A percentile compares a stretch with the other conserved stretches of the same genome.
These are phyloP conservation scores for Aspergillus spinulosporus DNA, from an alignment of 2,329 filamentous ascomycete genomes.

Conservation along the genomic window DNA sequence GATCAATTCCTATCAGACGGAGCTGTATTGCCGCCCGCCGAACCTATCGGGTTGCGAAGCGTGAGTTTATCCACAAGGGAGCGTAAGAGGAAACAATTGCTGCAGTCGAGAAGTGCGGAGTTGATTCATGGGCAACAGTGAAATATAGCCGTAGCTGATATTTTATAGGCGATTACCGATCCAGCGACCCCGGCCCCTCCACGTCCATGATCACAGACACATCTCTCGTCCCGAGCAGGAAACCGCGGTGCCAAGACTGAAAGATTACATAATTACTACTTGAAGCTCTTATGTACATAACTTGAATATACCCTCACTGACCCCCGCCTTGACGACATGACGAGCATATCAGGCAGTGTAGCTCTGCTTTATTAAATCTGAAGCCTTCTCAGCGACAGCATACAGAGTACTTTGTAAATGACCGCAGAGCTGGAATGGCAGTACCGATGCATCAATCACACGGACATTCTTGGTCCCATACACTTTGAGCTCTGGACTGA, in stretches of 20 bases:
- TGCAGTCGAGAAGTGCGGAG: neutral
- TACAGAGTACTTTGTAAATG: constrained; percentile 20
- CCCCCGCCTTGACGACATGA: too few species aligned
- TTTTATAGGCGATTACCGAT: too few species aligned
- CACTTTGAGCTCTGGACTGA: constrained; percentile 3
- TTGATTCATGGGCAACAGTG: neutral
- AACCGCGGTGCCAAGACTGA: neutral
- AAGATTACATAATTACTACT: too few species aligned
- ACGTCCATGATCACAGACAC: neutral
- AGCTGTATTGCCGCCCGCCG: neutral
- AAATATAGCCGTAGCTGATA: neutral
- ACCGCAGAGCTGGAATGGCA: constrained; percentile 19
- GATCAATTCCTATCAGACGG: constrained; percentile 7
- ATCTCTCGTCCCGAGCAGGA: neutral
- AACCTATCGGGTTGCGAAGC: constrained; percentile 18
- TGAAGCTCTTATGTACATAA: too few species aligned
- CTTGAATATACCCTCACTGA: too few species aligned
- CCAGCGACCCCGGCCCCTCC: too few species aligned
- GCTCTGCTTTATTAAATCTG: constrained; percentile 13
- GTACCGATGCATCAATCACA: constrained; percentile 20
- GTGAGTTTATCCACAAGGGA: neutral
- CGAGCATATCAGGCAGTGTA: neutral
- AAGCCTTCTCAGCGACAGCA: constrained; percentile 18
- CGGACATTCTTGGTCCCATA: constrained; percentile 16
- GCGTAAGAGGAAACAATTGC: neutral